Evolutionary conservation across 352 stramenopile species (phyloP), one percentile per base, ranked within the genome.

Genomic region (Phytopythium montanum): DNA sequence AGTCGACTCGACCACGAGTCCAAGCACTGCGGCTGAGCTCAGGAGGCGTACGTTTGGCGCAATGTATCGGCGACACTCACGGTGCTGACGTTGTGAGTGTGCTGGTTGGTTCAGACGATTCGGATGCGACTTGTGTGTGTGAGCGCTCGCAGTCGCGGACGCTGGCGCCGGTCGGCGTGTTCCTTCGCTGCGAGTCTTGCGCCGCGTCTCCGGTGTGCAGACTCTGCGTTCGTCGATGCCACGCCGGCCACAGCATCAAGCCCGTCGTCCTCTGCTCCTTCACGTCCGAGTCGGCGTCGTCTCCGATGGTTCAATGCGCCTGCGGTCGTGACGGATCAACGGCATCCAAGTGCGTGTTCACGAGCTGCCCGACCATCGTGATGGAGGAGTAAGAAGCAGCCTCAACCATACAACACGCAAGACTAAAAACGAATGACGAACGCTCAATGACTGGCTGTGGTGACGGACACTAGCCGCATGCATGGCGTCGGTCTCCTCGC

Each of bases 141-240:
- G 66, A 62, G 14, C 76, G 59, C 34, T 73, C 78, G 0, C 73
- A 80, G 28, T 69, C 64, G 10, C 67, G 54, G 0, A 68, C 48
- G 4, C 38, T 14, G 0, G 68, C 60, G n/a, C 48, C 58, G 3
- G 73, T 81, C 9, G 76, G 79, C 1, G 69, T 91, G 16, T 68
- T 75, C 12, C 45, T 90, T 16, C 56, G 61, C 18, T 92, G 83
- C 16, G 61, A 73, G 16, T 81, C 67, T 13, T 92, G 83, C 29
- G 16, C 9, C 25, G 1, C 72, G 0, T 58, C 65, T 25, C 80
- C 77, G 0, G 29, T 92, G 2, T 92, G 83, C 46, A 75, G 81
- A 0, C 45, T 65, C 9, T 92, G 83, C 56, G 59, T 57, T 42
- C 66, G 79, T 14, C 66, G 65, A n/a, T 92, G 81, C 54, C 83